Percentiles rank a stretch among this genome's conserved stretches.
These are phyloP conservation scores for Lepidopterella palustris DNA, from an alignment of 495 filamentous ascomycete species.

Conservation along the genomic window DNA sequence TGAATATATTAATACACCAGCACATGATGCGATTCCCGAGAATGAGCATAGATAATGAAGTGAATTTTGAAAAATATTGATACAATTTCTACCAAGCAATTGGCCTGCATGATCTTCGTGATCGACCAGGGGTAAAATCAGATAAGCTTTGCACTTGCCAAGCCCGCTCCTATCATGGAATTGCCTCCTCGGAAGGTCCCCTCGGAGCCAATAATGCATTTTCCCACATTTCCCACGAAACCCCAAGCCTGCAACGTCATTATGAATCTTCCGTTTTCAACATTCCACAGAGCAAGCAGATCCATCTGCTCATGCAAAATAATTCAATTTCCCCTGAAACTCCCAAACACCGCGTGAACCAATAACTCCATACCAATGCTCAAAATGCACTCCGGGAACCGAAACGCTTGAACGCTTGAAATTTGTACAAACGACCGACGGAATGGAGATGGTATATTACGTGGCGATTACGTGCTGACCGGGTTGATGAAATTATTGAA, in stretches of 20 bases:
- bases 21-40: not conserved
- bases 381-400: not conserved
- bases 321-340: not conserved
- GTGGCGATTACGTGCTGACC: constrained; percentile 15
- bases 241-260: not conserved
- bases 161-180: not conserved
- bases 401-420: constrained; percentile 26
- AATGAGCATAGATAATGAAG: not conserved
- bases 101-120: not conserved
- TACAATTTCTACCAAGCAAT: not conserved
- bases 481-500: constrained; percentile 29
- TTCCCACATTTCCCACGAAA: not conserved
- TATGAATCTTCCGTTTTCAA: not conserved
- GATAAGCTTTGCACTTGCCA: no score
- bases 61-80: not conserved
- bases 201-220: not conserved
- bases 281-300: not conserved
- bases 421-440: constrained; percentile 1
- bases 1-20: no score
- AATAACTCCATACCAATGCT: not conserved
- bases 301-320: not conserved
- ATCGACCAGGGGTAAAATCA: no score
- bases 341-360: not conserved
- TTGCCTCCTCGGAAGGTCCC: not conserved
- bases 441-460: not conserved